Conservation (phyloP, 2,329 filamentous ascomycete species). For the Ophiocordyceps camponoti-floridani region DNA sequence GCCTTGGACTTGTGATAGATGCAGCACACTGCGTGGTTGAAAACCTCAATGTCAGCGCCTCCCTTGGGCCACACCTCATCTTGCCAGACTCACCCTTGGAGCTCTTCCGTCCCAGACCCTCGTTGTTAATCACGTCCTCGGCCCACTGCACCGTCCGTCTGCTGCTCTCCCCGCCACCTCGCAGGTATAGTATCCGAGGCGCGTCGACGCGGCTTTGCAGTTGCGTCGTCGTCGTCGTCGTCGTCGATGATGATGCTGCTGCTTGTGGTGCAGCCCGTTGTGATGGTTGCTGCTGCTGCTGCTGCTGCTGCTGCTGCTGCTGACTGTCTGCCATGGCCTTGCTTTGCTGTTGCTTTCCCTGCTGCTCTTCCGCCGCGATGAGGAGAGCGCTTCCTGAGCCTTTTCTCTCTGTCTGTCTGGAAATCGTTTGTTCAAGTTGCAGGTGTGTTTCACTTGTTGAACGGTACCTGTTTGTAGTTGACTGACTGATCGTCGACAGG, state of each 20-base stretch:
- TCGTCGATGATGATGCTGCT: conserved; percentile 15
- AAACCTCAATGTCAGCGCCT: too few relatives aligned
- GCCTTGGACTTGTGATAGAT: conserved; percentile 83
- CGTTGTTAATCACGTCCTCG: conserved; percentile 85
- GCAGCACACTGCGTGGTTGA: conserved; percentile 62
- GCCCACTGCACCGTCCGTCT: conserved; percentile 72
- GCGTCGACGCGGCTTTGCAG: conserved; percentile 12
- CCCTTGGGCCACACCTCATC: too few relatives aligned
- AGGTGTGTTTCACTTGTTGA: too few relatives aligned
- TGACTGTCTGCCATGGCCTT: conserved; percentile 5
- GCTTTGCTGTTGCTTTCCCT: too few relatives aligned
- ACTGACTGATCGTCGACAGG: too few relatives aligned
- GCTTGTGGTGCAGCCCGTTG: conserved; percentile 6
- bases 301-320: neutral
- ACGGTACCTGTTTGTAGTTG: too few relatives aligned
- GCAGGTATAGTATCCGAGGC: conserved; percentile 28
- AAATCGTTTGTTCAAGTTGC: too few relatives aligned
- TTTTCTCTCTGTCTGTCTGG: neutral
- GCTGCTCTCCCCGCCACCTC: conserved; percentile 26
- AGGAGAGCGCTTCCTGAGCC: too few relatives aligned
- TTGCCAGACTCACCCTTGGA: conserved; percentile 53
- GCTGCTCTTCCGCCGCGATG: too few relatives aligned
- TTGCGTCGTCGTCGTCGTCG: conserved; percentile 9
- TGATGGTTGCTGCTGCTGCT: neutral
- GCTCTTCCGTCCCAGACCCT: conserved; percentile 81